phyloP scores from a whole-genome alignment of 208 protist genomes.

The Leishmania arabica region DNA sequence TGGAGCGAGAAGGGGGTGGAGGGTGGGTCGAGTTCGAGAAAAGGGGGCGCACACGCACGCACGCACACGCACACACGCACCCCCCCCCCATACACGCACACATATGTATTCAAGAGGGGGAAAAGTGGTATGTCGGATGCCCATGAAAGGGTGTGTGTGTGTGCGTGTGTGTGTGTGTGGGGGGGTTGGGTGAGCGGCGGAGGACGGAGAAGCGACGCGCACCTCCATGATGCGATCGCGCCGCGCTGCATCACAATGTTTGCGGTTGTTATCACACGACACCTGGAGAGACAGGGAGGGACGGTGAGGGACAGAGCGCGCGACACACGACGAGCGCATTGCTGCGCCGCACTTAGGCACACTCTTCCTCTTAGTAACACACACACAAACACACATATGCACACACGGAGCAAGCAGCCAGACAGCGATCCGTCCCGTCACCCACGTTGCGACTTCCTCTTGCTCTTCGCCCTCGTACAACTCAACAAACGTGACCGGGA shows the following conservation, averaged over 20 bases:
- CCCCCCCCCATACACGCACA: background rate
- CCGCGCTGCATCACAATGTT: background rate
- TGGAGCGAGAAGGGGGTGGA: background rate
- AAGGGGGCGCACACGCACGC: background rate
- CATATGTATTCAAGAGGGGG: background rate
- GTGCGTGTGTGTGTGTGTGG: background rate
- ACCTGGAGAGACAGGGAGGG: background rate
- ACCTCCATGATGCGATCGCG: background rate
- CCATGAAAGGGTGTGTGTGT: background rate
- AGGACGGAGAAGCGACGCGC: background rate
- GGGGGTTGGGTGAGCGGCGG: slow-evolving; percentile 7
- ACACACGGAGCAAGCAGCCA: background rate
- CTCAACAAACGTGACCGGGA: background rate
- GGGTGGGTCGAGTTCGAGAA: background rate
- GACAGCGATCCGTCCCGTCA: background rate
- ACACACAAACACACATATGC: background rate
- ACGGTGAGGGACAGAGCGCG: background rate
- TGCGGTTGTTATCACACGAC: background rate
- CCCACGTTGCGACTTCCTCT: background rate
- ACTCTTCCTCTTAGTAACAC: background rate
- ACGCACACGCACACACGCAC: background rate
- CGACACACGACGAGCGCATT: background rate
- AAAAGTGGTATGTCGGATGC: background rate
- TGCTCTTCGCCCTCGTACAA: background rate
- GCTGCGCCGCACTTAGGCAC: background rate